A percentile compares a stretch with the other conserved stretches of the same genome.
Conservation (phyloP, 345 rosid genomes). For the Rhodamnia argentea region DNA sequence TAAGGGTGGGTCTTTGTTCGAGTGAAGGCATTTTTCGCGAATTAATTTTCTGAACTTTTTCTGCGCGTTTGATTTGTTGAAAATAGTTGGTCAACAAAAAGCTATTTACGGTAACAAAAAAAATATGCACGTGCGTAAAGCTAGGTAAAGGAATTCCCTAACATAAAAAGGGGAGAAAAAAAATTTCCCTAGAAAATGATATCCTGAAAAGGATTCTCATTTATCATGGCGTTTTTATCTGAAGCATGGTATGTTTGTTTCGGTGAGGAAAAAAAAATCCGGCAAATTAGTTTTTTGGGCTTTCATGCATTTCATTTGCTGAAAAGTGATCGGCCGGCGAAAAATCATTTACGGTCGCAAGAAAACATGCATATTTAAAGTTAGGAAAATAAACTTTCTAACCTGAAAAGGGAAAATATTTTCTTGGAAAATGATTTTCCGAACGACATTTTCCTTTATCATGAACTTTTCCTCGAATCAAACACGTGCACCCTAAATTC, state of each 20-base stretch:
- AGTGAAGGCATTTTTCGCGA: not conserved
- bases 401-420: not conserved
- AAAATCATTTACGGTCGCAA: not conserved
- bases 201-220: no score
- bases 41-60: not conserved
- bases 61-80: rapidly evolving
- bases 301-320: not conserved
- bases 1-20: not conserved
- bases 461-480: not conserved
- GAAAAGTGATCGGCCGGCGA: not conserved
- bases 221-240: not conserved
- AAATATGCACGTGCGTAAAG: not conserved
- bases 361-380: not conserved
- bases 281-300: not conserved
- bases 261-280: not conserved
- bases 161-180: no score
- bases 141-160: no score
- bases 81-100: not conserved
- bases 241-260: not conserved
- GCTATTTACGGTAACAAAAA: not conserved
- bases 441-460: not conserved
- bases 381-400: not conserved
- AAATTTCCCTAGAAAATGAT: not conserved
- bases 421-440: not conserved
- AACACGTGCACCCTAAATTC: no score